Percentiles rank a stretch among this genome's conserved stretches.
phyloP scores from a whole-genome alignment of 208 protist genomes.

The Leishmania aethiopica region DNA sequence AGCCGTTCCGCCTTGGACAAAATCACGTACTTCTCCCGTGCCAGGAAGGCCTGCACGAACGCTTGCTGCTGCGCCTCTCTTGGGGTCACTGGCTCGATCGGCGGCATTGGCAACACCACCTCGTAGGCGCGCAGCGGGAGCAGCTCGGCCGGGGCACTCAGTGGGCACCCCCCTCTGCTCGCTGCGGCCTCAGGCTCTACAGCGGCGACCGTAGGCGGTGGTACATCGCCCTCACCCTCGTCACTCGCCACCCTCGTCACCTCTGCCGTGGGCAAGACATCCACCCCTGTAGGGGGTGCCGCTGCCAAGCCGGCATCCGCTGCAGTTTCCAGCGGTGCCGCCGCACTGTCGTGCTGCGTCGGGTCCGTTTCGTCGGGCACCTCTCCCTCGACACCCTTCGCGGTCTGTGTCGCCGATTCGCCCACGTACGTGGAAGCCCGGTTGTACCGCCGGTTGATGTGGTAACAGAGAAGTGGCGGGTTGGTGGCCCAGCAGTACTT shows the following conservation, averaged over 20 bases:
- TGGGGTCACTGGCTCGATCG: conserved; percentile 19
- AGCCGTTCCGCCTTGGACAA: conserved; percentile 74
- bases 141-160: background rate
- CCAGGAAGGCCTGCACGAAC: conserved; percentile 45
- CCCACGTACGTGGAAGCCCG: conserved; percentile 57
- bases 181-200: background rate
- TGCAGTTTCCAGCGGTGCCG: background rate
- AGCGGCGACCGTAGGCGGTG: background rate
- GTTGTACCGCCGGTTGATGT: conserved; percentile 86
- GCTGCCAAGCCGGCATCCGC: background rate
- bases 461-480: conserved; percentile 73
- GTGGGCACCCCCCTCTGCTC: background rate
- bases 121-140: conserved; percentile 21
- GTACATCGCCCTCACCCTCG: background rate
- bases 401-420: background rate
- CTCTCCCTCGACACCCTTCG: background rate
- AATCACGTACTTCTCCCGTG: conserved; percentile 41
- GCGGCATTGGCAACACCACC: conserved; percentile 19
- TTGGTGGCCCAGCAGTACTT: conserved; percentile 78
- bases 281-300: background rate
- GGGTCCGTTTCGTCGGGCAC: background rate
- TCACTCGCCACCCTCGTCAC: background rate
- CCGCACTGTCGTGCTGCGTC: background rate
- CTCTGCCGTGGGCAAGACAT: background rate
- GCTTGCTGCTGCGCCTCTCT: conserved; percentile 30